Evolutionary conservation across 768 basidiomycete genomes (phyloP), one percentile per base, ranked within the genome.

Genomic region (Epithele typhae): DNA sequence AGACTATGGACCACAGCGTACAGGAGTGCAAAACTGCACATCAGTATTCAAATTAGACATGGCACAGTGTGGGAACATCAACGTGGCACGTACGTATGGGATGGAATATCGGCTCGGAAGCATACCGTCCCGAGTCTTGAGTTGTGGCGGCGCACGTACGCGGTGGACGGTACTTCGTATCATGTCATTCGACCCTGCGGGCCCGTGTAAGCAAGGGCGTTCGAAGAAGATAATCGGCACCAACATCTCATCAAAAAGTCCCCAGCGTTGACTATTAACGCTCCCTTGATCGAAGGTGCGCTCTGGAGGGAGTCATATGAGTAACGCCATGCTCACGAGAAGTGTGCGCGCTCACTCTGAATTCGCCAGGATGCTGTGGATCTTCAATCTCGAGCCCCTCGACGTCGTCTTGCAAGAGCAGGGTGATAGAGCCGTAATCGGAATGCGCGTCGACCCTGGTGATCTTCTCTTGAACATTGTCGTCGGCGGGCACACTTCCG

Each of bases 371-470:
- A 17, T 61, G 55, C 33, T 68, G 62, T 0, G 78, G 78, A 55
- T 77, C 72, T 57, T 82, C 78, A 3, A 83, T 74, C 56, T 85
- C 79, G 3, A 84, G 66, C 0, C 83, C 83, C 5, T 81, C 81
- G 2, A 74, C 68, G 4, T 73, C 67, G 54, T 84, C 81, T 61
- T 84, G 82, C 40, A 82, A 68, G 3, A 85, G 62, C 6, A 82
- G 61, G 43, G 82, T 85, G 15, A 81, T 65, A 0, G 70, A 76
- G 4, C 75, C 73, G 49, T 75, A 83, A 59, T 85, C 82, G 0
- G 72, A 69, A 46, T 78, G 76, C 1, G 71, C 71, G 9, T 71
- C 74, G 30, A 79, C 73, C 10, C 78, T 61, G 0, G 68, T 63
- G 4, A 77, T 51, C 12, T 68, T 58, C 6, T 73, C 64, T 11